Base-by-base conservation (phyloP, 345 rosid genomes). In the Syzygium aromaticum region DNA sequence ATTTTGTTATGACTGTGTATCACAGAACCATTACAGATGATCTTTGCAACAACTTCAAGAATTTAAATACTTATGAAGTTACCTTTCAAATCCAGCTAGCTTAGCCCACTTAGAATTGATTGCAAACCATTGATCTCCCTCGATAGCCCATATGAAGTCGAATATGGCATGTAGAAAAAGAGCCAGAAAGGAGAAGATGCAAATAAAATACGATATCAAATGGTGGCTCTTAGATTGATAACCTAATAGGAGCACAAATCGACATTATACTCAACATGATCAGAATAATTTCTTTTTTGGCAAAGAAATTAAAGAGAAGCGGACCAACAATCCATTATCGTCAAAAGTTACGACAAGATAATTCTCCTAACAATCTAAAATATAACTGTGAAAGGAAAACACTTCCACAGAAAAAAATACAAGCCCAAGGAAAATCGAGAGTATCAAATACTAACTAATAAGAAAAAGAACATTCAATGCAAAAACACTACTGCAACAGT, bases 21-120 rank as follows among this genome's bases (percentile, higher is more conserved):
- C 80, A 73, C 80, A 33, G 14, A 73, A 73, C 27, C 49, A 33
- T 27, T 84, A 33, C 86, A 1, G 57, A 49, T 61, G 59, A 51
- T 51, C 52, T 87, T 43, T 27, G n/a, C 80, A 73, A 28, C 10
- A 40, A 46, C 16, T 52, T 16, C 30, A 84, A 53, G 77, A 86
- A 59, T 11, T 83, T 52, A 38, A 17, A 27, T 14, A 30, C 27
- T 77, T 33, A 80, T 38, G 27, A 84, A 23, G 53, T 51, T 83
- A 93, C 94, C 95, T 89, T 52, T 63, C 51, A 59, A 93, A 92
- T 73, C 95, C 95, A 2, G 91, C 87, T 84, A 92, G 85, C 87
- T 90, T 89, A 33, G 91, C 91, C 94, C 94, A 93, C 84, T 87
- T 88, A 88, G 91, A 88, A 90, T 90, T 92, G 84, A 84, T 85